A percentile compares a stretch with the other conserved stretches of the same genome.
These are phyloP conservation scores for Actinomucor elegans DNA, from an alignment of 371 early-diverging fungal genomes.

Conservation along the genomic window DNA sequence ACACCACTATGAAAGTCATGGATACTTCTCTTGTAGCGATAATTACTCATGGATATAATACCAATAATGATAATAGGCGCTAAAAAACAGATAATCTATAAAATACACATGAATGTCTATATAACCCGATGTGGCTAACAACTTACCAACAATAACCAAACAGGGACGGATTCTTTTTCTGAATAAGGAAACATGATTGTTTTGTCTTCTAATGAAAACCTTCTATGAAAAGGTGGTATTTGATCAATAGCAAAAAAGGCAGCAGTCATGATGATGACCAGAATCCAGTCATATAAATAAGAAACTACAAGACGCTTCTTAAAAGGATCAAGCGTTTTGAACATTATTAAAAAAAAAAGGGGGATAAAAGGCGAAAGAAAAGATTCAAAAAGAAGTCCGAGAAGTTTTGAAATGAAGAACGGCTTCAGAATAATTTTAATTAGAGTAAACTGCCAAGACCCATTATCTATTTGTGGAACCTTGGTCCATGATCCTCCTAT, in stretches of 20 bases:
- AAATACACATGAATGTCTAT: too few species aligned
- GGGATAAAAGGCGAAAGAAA: not conserved
- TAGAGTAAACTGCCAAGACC: not conserved
- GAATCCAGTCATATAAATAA: constrained; percentile 67
- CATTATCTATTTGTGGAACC: not conserved
- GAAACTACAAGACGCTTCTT: constrained; percentile 47
- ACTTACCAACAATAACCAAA: constrained; percentile 54
- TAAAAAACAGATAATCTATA: constrained; percentile 43
- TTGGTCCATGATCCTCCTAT: constrained; percentile 23
- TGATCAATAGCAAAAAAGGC: constrained; percentile 59
- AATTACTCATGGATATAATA: constrained; percentile 25
- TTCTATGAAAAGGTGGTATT: constrained; percentile 67
- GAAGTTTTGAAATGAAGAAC: too few species aligned
- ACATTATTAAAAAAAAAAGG: constrained; percentile 1
- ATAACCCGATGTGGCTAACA: not conserved
- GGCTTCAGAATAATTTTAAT: not conserved
- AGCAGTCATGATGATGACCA: constrained; percentile 58
- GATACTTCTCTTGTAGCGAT: constrained; percentile 49
- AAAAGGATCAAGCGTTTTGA: constrained; percentile 20
- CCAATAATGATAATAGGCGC: constrained; percentile 58
- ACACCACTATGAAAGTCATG: constrained; percentile 70
- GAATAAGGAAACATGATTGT: constrained; percentile 67
- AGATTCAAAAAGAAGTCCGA: too few species aligned
- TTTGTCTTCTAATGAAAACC: constrained; percentile 70
- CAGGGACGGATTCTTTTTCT: constrained; percentile 61